phyloP scores from a whole-genome alignment of 2,329 filamentous ascomycete species.

The Ceratocystis huliohia region DNA sequence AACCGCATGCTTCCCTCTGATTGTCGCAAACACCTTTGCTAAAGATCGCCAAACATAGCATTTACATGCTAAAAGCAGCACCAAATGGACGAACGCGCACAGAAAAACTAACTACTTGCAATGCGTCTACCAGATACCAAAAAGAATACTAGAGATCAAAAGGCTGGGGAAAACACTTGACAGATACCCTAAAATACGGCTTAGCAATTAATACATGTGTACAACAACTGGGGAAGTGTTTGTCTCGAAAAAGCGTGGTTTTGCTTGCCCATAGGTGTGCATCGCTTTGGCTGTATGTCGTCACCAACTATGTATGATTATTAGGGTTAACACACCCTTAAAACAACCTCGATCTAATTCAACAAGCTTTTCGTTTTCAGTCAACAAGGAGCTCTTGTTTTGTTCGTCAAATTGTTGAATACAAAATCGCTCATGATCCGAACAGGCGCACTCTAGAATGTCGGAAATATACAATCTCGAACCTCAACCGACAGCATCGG shows the following conservation, averaged over 20 bases:
- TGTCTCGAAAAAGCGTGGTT: not conserved
- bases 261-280: not conserved
- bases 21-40: constrained; percentile 55
- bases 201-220: not conserved
- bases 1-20: constrained; percentile 52
- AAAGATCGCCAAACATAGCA: constrained; percentile 32
- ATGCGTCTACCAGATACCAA: not conserved
- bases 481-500: constrained; percentile 84
- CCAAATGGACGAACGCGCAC: not conserved
- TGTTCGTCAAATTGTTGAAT: too few species aligned
- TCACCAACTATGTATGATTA: constrained; percentile 2
- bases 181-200: constrained; percentile 4
- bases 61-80: not conserved
- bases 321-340: not conserved
- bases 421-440: not conserved
- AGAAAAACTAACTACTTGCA: not conserved
- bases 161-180: not conserved
- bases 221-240: not conserved
- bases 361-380: not conserved
- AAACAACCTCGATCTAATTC: not conserved
- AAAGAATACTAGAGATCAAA: not conserved
- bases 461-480: constrained; percentile 82
- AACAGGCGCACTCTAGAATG: constrained; percentile 39
- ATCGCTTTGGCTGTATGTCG: not conserved
- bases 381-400: not conserved